Base-by-base conservation (phyloP, 2,329 filamentous ascomycete genomes). In the Colletotrichum costaricense region DNA sequence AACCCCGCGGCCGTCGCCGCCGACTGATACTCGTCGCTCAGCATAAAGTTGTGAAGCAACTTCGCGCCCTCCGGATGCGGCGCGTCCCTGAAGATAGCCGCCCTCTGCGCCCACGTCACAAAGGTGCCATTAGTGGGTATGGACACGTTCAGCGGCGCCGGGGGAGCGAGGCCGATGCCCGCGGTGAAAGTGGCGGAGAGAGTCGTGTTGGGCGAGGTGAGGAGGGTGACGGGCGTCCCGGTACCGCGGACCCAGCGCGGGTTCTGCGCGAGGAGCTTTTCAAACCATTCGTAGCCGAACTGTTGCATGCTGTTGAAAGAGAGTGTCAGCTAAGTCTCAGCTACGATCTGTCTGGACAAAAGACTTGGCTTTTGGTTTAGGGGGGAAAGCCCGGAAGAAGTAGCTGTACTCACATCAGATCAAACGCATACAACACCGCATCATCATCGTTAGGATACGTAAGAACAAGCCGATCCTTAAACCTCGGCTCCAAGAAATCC, bases 401-500 rank as follows among this genome's bases (percentile, higher is more conserved):
- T 11, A 9, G 19, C 11, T 2, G 5, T 16, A 77, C 83, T 81
- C 78, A 85, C 84, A 89, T 84, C 1, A 88, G 78, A 55, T 88
- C 81, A 56, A 87, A 88, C 3, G 85, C 84, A 55, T 82, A 89
- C 0, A 88, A 79, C 2, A 90, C 84, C 0, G 88, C 88, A 66
- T 90, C 88, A 55, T 90, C 88, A 49, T 90, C 89, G 71, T 90
- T 89, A 11, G 88, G 89, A 68, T 90, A 90, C 0, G 88, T 89
- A 9, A 90, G 77, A 2, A 86, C 85, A 6, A 90, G 79, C 78
- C 87, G 89, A 71, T 86, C 80, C 79, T 90, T 90, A 78, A 85
- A 88, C 70, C 86, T 84, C 0, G 88, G 87, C 9, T 83, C 81
- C 2, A 87, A 77, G 66, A 83, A 85, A 71, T 88, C 86, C 0